These are phyloP conservation scores for Antrodiella citrinella DNA, from an alignment of 768 basidiomycete species.

Conservation along the genomic window DNA sequence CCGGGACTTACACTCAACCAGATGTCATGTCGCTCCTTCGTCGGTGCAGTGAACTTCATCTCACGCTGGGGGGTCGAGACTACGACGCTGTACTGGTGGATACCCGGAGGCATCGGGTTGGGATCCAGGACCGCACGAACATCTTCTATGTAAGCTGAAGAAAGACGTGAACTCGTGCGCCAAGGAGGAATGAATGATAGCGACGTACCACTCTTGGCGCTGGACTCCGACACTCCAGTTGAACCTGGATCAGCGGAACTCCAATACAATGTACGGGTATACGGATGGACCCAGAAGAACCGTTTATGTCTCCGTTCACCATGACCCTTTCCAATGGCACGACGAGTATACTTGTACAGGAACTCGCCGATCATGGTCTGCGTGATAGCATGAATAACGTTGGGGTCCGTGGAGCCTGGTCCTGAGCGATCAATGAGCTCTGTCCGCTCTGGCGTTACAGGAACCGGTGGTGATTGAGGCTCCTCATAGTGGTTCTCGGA, in stretches of 20 bases:
- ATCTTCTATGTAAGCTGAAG: conserved; percentile 82
- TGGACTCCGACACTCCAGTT: conserved; percentile 80
- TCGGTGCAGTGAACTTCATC: conserved; percentile 97
- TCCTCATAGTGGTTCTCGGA: conserved; percentile 59
- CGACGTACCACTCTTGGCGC: conserved; percentile 90
- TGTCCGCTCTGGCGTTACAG: conserved; percentile 31
- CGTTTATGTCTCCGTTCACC: conserved; percentile 85
- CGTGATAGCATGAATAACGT: conserved; percentile 92
- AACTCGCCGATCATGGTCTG: conserved; percentile 99
- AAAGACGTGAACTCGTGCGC: no score
- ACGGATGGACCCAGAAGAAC: conserved; percentile 99
- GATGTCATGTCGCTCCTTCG: conserved; percentile 92
- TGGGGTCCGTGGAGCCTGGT: conserved; percentile 69
- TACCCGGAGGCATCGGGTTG: conserved; percentile 91
- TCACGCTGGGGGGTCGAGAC: conserved; percentile 91
- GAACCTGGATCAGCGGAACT: conserved; percentile 91
- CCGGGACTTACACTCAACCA: conserved; percentile 73
- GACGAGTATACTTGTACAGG: conserved; percentile 93
- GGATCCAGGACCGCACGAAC: conserved; percentile 90
- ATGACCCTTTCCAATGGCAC: conserved; percentile 82
- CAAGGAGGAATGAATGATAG: conserved; percentile 5
- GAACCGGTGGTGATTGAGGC: conserved; percentile 23
- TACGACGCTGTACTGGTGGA: conserved; percentile 88
- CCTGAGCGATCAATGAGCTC: conserved; percentile 12
- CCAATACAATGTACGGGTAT: conserved; percentile 98